Base-by-base conservation (phyloP, 192 early-diverging fungal species). In the Funneliformis geosporum region DNA sequence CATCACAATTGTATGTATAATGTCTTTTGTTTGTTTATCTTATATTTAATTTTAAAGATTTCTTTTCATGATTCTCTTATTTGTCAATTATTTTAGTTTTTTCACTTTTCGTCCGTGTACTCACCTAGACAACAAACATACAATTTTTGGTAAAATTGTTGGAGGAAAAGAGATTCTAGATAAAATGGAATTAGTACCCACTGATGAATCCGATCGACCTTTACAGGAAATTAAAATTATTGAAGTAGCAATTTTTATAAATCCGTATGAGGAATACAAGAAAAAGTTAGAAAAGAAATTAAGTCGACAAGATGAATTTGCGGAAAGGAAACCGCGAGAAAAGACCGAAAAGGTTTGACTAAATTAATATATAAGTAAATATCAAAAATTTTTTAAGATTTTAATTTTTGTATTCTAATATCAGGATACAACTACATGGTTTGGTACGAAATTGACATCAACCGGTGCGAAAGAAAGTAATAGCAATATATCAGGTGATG, bases 131-230 rank as follows among this genome's bases (percentile, higher is more conserved):
- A 86, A 90, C 27, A 97, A 98, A 80, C 98, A 99, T 81, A 92
- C 96, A 0, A 87, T 98, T 8, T 99, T 99, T 90, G 98, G 98
- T 12, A 95, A 90, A 25, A 86, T 98, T 0, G 95, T 97, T 2
- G 95, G 95, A 73, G 97, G 97, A 5, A 81, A 93, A 80, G 90
- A 94, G 28, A 91, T 94, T 5, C 86, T 99, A 75, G 87, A 88
- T 82, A 90, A 89, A 42, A 91, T 98, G 76, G 96, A 97, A 84
- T 74, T 87, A 2, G 85, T 95, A 3, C 87, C 91, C 0, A 93
- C 93, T 2, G 91, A 94, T 68, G 87, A 85, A 39, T 89, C 87
- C 50, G 94, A 95, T 82, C 87, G 92, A 27, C 94, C 95, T 2
- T 79, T 89, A 65, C 82, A 88, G n/a, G 85, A 83, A 43, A 95